A percentile compares a stretch with the other conserved stretches of the same genome.
Evolutionary conservation across 2,329 filamentous ascomycete species (phyloP).

Genomic region (Sclerotinia glacialis): DNA sequence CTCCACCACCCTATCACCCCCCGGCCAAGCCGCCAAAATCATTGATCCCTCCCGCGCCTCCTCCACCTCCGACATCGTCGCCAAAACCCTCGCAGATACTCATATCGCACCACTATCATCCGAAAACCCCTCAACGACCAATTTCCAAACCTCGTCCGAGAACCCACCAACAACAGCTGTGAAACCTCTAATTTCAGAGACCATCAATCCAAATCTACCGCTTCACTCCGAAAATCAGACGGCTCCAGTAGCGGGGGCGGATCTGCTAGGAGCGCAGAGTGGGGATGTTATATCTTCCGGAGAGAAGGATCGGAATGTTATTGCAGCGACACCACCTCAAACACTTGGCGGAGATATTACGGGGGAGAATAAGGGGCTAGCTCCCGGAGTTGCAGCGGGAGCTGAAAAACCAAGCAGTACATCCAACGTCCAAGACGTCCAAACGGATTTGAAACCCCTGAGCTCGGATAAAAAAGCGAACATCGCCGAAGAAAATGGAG

Average conservation of each 20-base stretch:
- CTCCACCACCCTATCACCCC: background rate
- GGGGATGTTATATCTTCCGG: background rate
- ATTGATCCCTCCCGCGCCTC: background rate
- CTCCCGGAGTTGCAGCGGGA: background rate
- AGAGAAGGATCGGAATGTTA: too few relatives aligned
- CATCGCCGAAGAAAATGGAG: constrained; percentile 43
- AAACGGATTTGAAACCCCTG: background rate
- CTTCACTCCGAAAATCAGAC: background rate
- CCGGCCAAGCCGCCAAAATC: background rate
- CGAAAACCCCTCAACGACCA: background rate
- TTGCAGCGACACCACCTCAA: too few relatives aligned
- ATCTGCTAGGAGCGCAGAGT: too few relatives aligned
- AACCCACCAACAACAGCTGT: background rate
- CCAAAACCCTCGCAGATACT: background rate
- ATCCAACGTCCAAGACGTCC: background rate
- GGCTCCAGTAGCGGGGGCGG: background rate
- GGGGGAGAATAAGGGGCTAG: constrained; percentile 17
- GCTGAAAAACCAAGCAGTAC: background rate
- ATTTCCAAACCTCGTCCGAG: background rate
- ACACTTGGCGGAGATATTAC: too few relatives aligned
- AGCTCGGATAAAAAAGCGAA: constrained; percentile 22
- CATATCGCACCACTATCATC: background rate
- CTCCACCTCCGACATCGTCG: background rate
- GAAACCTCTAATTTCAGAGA: background rate
- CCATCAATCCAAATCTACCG: background rate